Evolutionary conservation across 768 basidiomycete genomes (phyloP).

Genomic region (Phylloporus scabripes): DNA sequence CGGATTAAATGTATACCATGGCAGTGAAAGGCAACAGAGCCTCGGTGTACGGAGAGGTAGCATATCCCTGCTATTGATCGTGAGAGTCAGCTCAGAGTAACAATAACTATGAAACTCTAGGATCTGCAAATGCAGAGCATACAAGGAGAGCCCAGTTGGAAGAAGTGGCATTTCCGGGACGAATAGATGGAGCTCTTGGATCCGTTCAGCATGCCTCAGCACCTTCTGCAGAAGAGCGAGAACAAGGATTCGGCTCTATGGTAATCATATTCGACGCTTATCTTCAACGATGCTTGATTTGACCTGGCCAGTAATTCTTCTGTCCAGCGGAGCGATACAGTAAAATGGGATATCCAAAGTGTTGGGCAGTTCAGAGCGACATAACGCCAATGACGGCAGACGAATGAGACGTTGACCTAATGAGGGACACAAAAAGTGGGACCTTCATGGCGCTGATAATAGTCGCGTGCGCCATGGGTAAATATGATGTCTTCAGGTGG

Average conservation of each 20-base stretch:
- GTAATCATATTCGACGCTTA: conserved; percentile 5
- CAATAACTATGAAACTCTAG: background rate
- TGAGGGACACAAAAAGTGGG: background rate
- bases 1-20: background rate
- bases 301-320: conserved; percentile 40
- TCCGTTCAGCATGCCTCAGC: background rate
- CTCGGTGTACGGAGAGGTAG: background rate
- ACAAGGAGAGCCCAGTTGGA: background rate
- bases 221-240: background rate
- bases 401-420: background rate
- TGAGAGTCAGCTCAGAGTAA: too few relatives aligned
- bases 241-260: too few relatives aligned
- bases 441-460: background rate
- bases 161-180: background rate
- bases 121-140: background rate
- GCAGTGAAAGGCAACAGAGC: background rate
- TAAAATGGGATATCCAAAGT: conserved; percentile 10
- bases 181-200: background rate
- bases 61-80: background rate
- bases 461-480: background rate
- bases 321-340: conserved; percentile 28
- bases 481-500: conserved; percentile 13
- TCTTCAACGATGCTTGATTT: conserved; percentile 26
- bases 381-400: background rate
- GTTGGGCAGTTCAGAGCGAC: conserved; percentile 1